These are phyloP conservation scores for Pluteus cervinus DNA, from an alignment of 768 basidiomycete genomes.

Conservation along the genomic window DNA sequence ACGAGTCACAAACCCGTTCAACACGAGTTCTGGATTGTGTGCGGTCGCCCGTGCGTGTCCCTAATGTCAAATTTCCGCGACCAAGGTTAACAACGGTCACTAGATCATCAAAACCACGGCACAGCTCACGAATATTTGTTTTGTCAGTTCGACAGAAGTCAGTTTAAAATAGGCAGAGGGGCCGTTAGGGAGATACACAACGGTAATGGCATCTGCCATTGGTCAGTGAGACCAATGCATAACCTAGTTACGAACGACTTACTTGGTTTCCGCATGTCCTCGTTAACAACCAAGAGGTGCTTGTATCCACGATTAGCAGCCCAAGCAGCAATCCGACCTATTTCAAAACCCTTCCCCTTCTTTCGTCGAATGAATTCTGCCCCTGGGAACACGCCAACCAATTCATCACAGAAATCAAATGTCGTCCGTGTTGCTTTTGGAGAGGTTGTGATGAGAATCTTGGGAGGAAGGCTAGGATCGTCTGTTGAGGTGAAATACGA, in stretches of 20 bases:
- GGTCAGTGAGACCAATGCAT: constrained; percentile 4
- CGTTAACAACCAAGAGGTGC: constrained; percentile 89
- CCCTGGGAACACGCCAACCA: constrained; percentile 86
- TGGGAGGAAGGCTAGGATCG: constrained; percentile 72
- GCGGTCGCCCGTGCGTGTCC: constrained; percentile 90
- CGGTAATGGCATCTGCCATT: constrained; percentile 78
- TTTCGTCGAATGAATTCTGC: constrained; percentile 84
- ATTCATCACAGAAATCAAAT: constrained; percentile 89
- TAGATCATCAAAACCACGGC: background rate
- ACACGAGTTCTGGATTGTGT: constrained; percentile 90
- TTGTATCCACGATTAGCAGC: constrained; percentile 84
- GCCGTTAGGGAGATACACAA: constrained; percentile 85
- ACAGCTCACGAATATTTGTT: constrained; percentile 72
- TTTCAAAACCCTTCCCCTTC: constrained; percentile 85
- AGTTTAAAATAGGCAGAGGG: constrained; percentile 96
- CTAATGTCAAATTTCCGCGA: too few species aligned
- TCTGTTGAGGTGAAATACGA: constrained; percentile 66
- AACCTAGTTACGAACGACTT: constrained; percentile 27
- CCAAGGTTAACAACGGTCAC: constrained; percentile 4
- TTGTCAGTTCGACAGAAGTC: constrained; percentile 79
- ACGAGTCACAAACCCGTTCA: constrained; percentile 91
- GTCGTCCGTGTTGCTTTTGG: constrained; percentile 83
- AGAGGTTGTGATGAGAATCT: constrained; percentile 87
- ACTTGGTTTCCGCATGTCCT: constrained; percentile 94
- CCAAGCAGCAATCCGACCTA: constrained; percentile 91